Evolutionary conservation across 75 land plant genomes (phyloP).

Genomic region (Gnetum montanum): DNA sequence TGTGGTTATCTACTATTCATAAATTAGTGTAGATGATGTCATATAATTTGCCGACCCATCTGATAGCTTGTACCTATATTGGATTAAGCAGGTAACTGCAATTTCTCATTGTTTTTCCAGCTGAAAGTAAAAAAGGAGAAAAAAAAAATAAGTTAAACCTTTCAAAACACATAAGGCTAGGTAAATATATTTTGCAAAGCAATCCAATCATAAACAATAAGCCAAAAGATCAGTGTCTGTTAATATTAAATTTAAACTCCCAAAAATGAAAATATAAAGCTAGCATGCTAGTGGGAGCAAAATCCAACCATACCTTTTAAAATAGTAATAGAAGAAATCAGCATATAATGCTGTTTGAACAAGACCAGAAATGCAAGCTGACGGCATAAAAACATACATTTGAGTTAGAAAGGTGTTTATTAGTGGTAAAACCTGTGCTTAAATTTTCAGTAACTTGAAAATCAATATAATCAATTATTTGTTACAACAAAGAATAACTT

Average conservation of each 20-base stretch:
- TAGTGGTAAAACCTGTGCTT: not conserved
- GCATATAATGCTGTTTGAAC: conserved; percentile 80
- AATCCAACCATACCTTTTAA: conserved; percentile 41
- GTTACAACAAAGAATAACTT: conserved; percentile 18
- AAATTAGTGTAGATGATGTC: no score
- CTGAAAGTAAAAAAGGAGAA: conserved; percentile 33
- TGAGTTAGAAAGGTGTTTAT: not conserved
- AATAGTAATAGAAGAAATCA: conserved; percentile 84
- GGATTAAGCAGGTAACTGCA: conserved; percentile 69
- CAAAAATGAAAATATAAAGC: not conserved
- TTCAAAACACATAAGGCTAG: not conserved
- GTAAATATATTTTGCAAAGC: not conserved
- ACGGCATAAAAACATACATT: not conserved
- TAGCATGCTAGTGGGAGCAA: not conserved
- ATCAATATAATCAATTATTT: not conserved
- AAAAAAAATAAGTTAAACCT: conserved; percentile 1
- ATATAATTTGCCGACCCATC: no score
- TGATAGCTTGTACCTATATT: not conserved
- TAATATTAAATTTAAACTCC: not conserved
- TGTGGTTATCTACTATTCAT: no score
- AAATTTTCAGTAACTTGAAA: not conserved
- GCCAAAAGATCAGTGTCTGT: not conserved
- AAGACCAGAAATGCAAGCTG: conserved; percentile 83
- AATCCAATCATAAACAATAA: not conserved
- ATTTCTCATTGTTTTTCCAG: conserved; percentile 86